phyloP scores from a whole-genome alignment of 1,284 basidiomycete genomes.

The Heliocybe sulcata region DNA sequence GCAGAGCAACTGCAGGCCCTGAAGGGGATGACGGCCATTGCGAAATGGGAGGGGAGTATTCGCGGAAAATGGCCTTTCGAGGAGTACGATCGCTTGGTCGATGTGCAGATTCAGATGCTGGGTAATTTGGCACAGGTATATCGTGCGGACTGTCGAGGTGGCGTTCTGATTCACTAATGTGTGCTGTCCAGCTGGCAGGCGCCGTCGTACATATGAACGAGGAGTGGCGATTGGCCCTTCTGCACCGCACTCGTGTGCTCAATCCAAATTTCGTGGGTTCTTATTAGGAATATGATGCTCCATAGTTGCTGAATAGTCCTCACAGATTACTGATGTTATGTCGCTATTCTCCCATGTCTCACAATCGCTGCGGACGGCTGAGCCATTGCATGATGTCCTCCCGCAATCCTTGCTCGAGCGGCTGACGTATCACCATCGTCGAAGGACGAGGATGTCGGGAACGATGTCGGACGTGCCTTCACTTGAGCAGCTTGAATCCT shows the following conservation, averaged over 20 bases:
- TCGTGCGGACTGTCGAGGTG: background rate
- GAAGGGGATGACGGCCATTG: conserved; percentile 27
- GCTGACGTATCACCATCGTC: conserved; percentile 32
- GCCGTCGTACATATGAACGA: conserved; percentile 33
- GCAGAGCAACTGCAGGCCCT: conserved; percentile 30
- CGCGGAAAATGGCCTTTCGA: conserved; percentile 43
- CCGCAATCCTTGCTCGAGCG: conserved; percentile 35
- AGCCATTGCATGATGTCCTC: conserved; percentile 37
- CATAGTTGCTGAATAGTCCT: background rate
- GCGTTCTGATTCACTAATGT: background rate
- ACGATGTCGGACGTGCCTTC: conserved; percentile 3
- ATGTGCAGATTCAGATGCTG: conserved; percentile 36
- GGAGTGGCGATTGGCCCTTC: conserved; percentile 26
- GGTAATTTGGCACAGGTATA: conserved; percentile 31
- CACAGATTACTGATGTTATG: conserved; percentile 37
- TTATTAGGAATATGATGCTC: background rate
- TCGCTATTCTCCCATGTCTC: conserved; percentile 36
- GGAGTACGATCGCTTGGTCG: conserved; percentile 35
- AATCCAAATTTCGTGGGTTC: conserved; percentile 39
- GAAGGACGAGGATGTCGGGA: conserved; percentile 11
- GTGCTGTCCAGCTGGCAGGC: conserved; percentile 27
- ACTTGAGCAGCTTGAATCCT: conserved; percentile 18
- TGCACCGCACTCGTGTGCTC: conserved; percentile 35
- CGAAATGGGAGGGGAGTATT: conserved; percentile 40
- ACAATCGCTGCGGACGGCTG: conserved; percentile 37